phyloP scores from a whole-genome alignment of 169 alveolate genomes.

The Cyclospora cayetanensis region DNA sequence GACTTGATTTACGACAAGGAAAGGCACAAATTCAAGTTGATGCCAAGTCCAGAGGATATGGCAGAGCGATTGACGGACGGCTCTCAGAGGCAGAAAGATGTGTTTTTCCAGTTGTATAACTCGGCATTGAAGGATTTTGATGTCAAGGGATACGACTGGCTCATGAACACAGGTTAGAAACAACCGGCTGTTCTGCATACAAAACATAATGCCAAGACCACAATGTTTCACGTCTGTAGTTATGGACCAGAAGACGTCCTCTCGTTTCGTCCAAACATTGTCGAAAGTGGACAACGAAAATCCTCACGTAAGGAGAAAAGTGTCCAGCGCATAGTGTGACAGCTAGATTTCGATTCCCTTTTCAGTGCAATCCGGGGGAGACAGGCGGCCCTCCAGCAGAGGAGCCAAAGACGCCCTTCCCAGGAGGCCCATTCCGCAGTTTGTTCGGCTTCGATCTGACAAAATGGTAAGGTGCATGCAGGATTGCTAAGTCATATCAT shows the following conservation, averaged over 20 bases:
- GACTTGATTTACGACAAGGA: conserved; percentile 3
- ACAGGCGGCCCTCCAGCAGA: not conserved
- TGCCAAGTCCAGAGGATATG: conserved; percentile 59
- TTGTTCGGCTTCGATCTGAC: conserved; percentile 77
- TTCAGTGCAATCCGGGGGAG: conserved; percentile 52
- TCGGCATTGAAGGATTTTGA: conserved; percentile 76
- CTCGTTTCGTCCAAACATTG: conserved; percentile 70
- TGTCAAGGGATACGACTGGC: conserved; percentile 77
- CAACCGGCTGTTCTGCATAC: too few relatives aligned
- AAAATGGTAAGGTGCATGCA: conserved; percentile 69
- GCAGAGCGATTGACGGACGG: conserved; percentile 34
- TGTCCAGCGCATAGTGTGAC: too few relatives aligned
- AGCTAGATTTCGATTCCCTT: not conserved
- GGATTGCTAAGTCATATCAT: too few relatives aligned
- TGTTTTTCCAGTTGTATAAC: conserved; percentile 68
- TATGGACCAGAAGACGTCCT: conserved; percentile 57
- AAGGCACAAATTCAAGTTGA: not conserved
- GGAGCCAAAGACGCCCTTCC: conserved; percentile 68
- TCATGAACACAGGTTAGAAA: conserved; percentile 72
- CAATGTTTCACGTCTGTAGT: not conserved
- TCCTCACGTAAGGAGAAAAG: conserved; percentile 76
- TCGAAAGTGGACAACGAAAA: conserved; percentile 48
- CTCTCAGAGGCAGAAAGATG: not conserved
- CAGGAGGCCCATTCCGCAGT: conserved; percentile 79
- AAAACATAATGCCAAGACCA: not conserved